Percentiles rank a stretch among this genome's conserved stretches.
Conservation (phyloP, 139 green algal species). For the Asterochloris erici region DNA sequence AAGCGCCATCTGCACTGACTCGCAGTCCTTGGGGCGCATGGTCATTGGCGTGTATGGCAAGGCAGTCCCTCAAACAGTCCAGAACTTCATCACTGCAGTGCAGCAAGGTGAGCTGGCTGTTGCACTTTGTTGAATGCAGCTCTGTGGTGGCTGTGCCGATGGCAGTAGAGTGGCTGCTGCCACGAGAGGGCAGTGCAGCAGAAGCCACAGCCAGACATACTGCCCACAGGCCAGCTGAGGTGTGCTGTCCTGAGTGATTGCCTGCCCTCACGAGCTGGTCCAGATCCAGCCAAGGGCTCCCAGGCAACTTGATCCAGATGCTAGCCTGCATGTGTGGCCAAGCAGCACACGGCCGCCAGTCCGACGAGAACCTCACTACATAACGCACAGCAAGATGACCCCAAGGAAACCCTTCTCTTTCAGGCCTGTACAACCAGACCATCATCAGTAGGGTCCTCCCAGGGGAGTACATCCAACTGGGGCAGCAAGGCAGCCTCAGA, state of each 20-base stretch:
- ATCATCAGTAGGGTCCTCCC: constrained; percentile 31
- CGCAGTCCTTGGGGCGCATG: neutral
- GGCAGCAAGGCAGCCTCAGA: constrained; percentile 34
- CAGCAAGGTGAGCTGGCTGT: neutral
- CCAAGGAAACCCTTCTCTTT: neutral
- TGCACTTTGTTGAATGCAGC: too few relatives aligned
- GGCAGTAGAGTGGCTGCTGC: too few relatives aligned
- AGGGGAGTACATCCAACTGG: constrained; percentile 57
- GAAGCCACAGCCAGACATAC: too few relatives aligned
- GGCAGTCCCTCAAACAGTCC: constrained; percentile 13
- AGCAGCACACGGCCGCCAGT: too few relatives aligned
- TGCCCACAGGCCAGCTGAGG: too few relatives aligned
- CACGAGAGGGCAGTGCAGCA: too few relatives aligned
- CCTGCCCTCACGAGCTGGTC: neutral
- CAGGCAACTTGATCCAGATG: neutral
- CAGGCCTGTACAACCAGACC: constrained; percentile 6
- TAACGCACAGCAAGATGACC: too few relatives aligned
- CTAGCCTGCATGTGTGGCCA: too few relatives aligned
- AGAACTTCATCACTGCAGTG: constrained; percentile 10
- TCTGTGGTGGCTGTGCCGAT: too few relatives aligned
- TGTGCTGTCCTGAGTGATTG: too few relatives aligned
- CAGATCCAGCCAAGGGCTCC: neutral
- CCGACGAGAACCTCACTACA: too few relatives aligned
- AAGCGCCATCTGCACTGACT: constrained; percentile 1
- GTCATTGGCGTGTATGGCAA: constrained; percentile 9